phyloP scores from a whole-genome alignment of 2,329 filamentous ascomycete genomes.

The Diaporthe nobilis region DNA sequence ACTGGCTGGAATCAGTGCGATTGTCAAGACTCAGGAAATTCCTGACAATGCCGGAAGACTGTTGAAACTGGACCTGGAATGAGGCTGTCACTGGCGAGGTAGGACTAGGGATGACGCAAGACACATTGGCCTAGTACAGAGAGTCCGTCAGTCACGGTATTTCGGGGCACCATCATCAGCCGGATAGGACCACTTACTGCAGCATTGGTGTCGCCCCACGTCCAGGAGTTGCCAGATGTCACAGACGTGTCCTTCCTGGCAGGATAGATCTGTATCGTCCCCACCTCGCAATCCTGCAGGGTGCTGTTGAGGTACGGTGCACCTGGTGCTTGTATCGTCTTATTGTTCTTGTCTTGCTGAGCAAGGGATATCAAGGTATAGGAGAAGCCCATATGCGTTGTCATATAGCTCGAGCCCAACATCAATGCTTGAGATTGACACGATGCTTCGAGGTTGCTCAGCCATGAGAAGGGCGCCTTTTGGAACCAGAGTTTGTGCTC shows the following conservation, averaged over 20 bases:
- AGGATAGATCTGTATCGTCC: neutral
- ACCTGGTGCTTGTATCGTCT: neutral
- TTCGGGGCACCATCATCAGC: too few relatives aligned
- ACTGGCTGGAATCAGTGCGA: constrained; percentile 10
- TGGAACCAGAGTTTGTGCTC: constrained; percentile 13
- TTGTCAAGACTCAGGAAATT: constrained; percentile 10
- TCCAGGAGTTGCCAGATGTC: neutral
- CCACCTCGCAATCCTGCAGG: neutral
- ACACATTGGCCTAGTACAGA: neutral
- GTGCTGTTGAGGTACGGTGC: neutral
- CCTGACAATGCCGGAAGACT: neutral
- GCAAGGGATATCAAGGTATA: constrained; percentile 4
- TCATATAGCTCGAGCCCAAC: constrained; percentile 11
- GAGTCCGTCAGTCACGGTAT: neutral
- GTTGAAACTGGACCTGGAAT: neutral
- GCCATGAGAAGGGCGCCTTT: neutral
- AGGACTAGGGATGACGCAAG: constrained; percentile 1
- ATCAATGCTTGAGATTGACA: constrained; percentile 11
- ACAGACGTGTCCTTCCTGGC: neutral
- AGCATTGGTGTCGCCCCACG: neutral
- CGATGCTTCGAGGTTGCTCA: neutral
- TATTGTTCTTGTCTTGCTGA: neutral
- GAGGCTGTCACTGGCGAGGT: neutral
- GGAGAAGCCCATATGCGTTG: neutral
- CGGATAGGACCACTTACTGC: neutral